A percentile compares a stretch with the other conserved stretches of the same genome.
Conservation (phyloP, 139 green algal genomes). For the Chlamydomonas eustigma region DNA sequence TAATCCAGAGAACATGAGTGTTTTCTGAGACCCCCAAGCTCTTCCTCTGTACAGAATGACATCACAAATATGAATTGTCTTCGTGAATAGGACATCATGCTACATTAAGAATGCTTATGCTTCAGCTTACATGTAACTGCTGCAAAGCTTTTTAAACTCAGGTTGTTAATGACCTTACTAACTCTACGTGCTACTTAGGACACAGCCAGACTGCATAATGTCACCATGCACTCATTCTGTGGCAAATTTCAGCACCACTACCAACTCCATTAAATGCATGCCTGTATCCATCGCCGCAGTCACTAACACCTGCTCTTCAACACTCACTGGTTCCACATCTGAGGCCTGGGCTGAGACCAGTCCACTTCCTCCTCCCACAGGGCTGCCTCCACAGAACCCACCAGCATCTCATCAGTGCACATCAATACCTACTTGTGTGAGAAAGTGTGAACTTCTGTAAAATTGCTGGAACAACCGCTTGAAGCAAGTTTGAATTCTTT, state of each 20-base stretch:
- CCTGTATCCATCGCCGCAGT: neutral
- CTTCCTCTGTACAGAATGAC: slow-evolving; percentile 22
- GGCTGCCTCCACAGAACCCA: slow-evolving; percentile 28
- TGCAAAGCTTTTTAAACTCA: too few species aligned
- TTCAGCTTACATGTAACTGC: too few species aligned
- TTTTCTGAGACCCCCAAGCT: slow-evolving; percentile 50
- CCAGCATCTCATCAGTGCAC: slow-evolving; percentile 34
- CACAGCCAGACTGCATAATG: too few species aligned
- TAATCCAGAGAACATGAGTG: slow-evolving; percentile 53
- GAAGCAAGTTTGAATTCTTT: neutral
- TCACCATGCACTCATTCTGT: too few species aligned
- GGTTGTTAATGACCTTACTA: too few species aligned
- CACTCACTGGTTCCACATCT: slow-evolving; percentile 5
- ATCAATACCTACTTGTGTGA: slow-evolving; percentile 31
- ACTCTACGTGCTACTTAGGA: too few species aligned
- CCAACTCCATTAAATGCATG: too few species aligned
- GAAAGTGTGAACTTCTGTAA: too few species aligned
- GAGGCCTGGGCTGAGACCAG: slow-evolving; percentile 30
- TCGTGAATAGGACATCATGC: too few species aligned
- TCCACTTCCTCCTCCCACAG: slow-evolving; percentile 32
- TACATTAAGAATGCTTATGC: too few species aligned
- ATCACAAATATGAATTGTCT: neutral
- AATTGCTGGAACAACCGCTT: neutral
- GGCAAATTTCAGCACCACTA: too few species aligned
- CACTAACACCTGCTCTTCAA: too few species aligned